Evolutionary conservation across 108 stramenopile genomes (phyloP).

Genomic region (Fragilariopsis cylindrus): DNA sequence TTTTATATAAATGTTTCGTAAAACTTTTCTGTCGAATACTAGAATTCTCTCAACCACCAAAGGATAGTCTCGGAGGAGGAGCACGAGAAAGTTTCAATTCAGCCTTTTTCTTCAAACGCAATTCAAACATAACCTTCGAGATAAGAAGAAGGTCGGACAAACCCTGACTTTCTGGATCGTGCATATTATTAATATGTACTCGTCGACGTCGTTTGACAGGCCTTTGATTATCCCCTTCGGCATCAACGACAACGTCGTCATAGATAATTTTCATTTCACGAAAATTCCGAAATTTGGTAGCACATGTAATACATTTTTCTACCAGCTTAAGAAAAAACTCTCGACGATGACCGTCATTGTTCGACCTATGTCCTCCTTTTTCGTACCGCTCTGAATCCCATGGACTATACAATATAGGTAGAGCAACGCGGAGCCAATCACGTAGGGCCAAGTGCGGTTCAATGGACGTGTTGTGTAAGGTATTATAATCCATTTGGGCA

Average conservation of each 20-base stretch:
- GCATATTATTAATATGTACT: background rate
- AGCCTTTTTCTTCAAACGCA: constrained; percentile 42
- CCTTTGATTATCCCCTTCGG: constrained; percentile 6
- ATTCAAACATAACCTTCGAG: constrained; percentile 50
- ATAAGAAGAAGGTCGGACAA: constrained; percentile 43
- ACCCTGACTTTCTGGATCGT: background rate
- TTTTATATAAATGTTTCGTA: background rate
- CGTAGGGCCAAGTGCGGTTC: constrained; percentile 61
- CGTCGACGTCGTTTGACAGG: constrained; percentile 5
- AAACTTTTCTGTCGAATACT: too few relatives aligned
- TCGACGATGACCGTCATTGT: constrained; percentile 67
- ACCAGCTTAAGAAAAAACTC: constrained; percentile 64
- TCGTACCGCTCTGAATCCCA: constrained; percentile 78
- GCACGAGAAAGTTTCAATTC: constrained; percentile 60
- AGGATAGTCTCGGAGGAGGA: constrained; percentile 70
- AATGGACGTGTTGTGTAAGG: constrained; percentile 49
- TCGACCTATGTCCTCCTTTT: constrained; percentile 69
- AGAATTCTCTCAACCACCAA: constrained; percentile 34
- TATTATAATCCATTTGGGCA: constrained; percentile 80
- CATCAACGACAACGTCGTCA: background rate
- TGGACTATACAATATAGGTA: constrained; percentile 56
- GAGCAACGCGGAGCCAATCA: constrained; percentile 71
- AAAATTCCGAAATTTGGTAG: constrained; percentile 44
- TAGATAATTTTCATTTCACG: constrained; percentile 26
- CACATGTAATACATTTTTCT: constrained; percentile 64